Evolutionary conservation across 2,329 filamentous ascomycete species (phyloP).

Genomic region (Diaporthe ilicicola): DNA sequence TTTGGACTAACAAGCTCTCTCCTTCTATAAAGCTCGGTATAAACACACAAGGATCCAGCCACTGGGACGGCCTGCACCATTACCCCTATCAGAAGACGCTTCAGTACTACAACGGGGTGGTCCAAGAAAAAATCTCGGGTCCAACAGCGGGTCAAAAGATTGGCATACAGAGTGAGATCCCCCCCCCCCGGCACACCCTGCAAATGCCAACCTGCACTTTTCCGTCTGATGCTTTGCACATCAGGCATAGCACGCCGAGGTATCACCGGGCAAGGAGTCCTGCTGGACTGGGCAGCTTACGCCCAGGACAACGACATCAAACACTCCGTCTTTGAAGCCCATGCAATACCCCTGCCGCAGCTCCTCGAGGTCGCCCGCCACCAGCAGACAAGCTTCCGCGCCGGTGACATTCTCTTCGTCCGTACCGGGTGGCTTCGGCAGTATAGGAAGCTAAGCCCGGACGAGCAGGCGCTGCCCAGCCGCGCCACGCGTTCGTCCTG

Average conservation of each 20-base stretch:
- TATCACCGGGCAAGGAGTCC: no score
- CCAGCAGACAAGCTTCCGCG: background rate
- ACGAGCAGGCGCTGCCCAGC: constrained; percentile 10
- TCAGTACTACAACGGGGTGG: constrained; percentile 14
- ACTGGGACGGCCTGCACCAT: constrained; percentile 60
- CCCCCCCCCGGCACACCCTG: no score
- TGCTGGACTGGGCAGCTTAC: no score
- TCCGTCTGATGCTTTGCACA: no score
- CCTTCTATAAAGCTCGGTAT: no score
- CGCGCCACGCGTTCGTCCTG: no score
- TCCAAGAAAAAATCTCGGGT: background rate
- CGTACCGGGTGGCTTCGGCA: constrained; percentile 7
- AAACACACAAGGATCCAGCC: constrained; percentile 59
- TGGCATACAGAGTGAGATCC: constrained; percentile 10
- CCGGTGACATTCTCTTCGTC: constrained; percentile 24
- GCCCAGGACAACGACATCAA: no score
- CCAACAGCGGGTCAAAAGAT: background rate
- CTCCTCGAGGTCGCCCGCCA: constrained; percentile 14
- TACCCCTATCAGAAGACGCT: constrained; percentile 28
- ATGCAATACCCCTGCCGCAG: no score
- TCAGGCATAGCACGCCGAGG: no score
- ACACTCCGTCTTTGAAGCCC: no score
- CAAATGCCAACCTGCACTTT: no score
- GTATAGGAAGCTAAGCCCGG: background rate
- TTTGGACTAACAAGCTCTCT: constrained; percentile 40